Percentiles rank a stretch among this genome's conserved stretches.
phyloP scores from a whole-genome alignment of 768 basidiomycete species.

The Mycena polygramma region DNA sequence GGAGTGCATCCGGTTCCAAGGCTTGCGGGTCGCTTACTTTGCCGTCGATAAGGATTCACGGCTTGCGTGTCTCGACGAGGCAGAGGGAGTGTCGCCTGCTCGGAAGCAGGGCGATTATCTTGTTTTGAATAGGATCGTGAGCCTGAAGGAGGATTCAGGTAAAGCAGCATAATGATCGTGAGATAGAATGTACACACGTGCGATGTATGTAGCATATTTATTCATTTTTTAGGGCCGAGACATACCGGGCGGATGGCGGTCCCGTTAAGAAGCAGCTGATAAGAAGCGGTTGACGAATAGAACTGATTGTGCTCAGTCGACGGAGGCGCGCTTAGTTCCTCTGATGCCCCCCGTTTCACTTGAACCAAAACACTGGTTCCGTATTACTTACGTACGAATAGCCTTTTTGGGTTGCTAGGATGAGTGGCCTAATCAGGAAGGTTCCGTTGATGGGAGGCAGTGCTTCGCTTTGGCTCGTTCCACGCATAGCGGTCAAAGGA shows the following conservation, averaged over 20 bases:
- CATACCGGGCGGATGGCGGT: too few relatives aligned
- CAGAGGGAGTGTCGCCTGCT: conserved; percentile 54
- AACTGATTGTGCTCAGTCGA: too few relatives aligned
- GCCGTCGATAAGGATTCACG: conserved; percentile 90
- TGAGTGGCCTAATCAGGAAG: conserved; percentile 1
- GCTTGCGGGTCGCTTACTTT: conserved; percentile 95
- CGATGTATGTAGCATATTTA: too few relatives aligned
- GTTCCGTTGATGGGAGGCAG: conserved; percentile 4
- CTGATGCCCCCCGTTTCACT: too few relatives aligned
- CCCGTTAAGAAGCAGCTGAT: too few relatives aligned
- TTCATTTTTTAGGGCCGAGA: too few relatives aligned
- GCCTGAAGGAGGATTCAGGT: conserved; percentile 93
- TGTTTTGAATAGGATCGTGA: conserved; percentile 92
- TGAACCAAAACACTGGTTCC: too few relatives aligned
- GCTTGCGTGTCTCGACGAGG: conserved; percentile 73
- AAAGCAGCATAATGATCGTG: conserved; percentile 54
- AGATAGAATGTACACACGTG: neutral
- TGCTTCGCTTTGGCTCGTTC: neutral
- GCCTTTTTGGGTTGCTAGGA: conserved; percentile 18
- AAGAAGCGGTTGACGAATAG: too few relatives aligned
- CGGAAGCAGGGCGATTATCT: conserved; percentile 81
- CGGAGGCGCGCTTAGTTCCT: too few relatives aligned
- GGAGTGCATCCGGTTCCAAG: conserved; percentile 97
- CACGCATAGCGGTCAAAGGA: too few relatives aligned
- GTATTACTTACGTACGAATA: neutral